Percentiles rank a stretch among this genome's conserved stretches.
Evolutionary conservation across 106 monocot genomes (phyloP).

Genomic region (Hemerocallis citrina): DNA sequence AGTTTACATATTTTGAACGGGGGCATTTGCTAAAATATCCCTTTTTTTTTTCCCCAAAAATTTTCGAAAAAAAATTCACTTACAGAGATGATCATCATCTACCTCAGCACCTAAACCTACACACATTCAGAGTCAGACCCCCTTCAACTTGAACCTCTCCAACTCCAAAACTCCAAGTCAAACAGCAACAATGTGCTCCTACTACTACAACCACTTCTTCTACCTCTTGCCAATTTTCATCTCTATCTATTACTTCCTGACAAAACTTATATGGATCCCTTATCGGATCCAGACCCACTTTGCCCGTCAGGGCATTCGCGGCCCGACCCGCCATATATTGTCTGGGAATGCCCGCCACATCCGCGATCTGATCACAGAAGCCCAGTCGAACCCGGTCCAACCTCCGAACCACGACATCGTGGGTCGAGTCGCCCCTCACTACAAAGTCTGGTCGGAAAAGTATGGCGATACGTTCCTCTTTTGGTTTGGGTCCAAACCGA

Average conservation of each 20-base stretch:
- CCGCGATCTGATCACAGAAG: slow-evolving; percentile 28
- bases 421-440: slow-evolving; percentile 54
- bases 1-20: too few species aligned
- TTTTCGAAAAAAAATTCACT: too few species aligned
- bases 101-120: too few species aligned
- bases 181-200: neutral
- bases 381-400: slow-evolving; percentile 28
- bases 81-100: too few species aligned
- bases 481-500: slow-evolving; percentile 67
- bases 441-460: slow-evolving; percentile 36
- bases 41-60: too few species aligned
- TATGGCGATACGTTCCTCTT: slow-evolving; percentile 58
- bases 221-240: slow-evolving; percentile 14
- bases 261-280: slow-evolving; percentile 37
- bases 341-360: slow-evolving; percentile 68
- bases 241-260: slow-evolving; percentile 20
- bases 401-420: slow-evolving; percentile 29
- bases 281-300: slow-evolving; percentile 35
- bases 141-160: too few species aligned
- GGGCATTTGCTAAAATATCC: too few species aligned
- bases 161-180: too few species aligned
- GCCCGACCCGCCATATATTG: slow-evolving; percentile 37
- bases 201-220: neutral
- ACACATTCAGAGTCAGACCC: too few species aligned
- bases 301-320: slow-evolving; percentile 45